Base-by-base conservation (phyloP, 2,329 filamentous ascomycete species). In the Didymella arachidicola region DNA sequence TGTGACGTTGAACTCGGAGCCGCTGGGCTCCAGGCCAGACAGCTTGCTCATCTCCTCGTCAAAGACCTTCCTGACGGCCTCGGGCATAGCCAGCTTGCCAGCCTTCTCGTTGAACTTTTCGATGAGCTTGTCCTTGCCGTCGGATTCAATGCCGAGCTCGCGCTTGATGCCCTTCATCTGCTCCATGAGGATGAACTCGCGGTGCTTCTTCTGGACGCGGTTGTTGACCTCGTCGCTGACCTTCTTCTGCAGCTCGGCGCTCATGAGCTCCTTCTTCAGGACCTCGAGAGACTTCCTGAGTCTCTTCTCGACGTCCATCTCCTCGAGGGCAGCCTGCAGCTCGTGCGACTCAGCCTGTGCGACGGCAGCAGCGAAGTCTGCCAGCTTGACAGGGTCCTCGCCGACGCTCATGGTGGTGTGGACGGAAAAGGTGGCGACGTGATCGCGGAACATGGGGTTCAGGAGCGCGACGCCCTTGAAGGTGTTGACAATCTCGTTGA, bases 151-250 rank as follows among this genome's bases (percentile, higher is more conserved):
- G 22, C 96, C 95, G 47, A 99, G 86, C 78, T 99, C 95, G 58
- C 95, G 87, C 58, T 92, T 90, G 72, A 99, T 99, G 26, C 93
- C 95, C 82, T 98, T 98, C 93, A 99, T 97, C 77, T 99, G 96
- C 79, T 99, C 95, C 92, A 97, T 96, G 45, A 99, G 82, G 91
- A 93, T 98, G 80, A 98, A 99, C 75, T 99, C 95, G 51, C 95
- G 88, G 77, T 99, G 95, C 29, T 94, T 89, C 80, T 99, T 98
- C 70, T 93, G 93, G 53, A 99, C 98, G 79, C 97, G 97, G 72
- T 87, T 92, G 77, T 98, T 95, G 18, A 99, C 96, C 73, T 99
- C 95, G 79, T 97, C 97, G 58, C 91, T 92, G 58, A 99, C 98
- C 82, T 98, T 99, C 57, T 91, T 94, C 77, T 97, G 94, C 29